Percentiles rank a stretch among this genome's conserved stretches.
Conservation (phyloP, 164 flowering plant genomes). For the Chimonanthus praecox region DNA sequence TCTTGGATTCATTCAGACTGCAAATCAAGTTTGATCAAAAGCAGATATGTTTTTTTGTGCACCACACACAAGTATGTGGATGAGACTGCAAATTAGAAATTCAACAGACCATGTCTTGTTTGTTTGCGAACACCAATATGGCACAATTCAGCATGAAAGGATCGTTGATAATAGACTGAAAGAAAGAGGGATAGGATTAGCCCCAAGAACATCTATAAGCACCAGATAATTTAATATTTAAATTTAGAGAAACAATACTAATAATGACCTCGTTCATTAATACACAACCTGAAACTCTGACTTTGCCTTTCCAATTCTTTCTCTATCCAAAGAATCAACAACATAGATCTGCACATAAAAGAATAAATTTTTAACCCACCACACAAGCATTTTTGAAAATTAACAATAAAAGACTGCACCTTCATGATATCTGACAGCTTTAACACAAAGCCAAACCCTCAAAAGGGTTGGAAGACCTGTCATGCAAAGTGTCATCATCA, state of each 20-base stretch:
- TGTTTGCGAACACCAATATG: constrained; percentile 95
- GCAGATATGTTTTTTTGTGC: no score
- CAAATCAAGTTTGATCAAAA: no score
- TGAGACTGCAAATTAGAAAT: background rate
- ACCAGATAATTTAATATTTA: background rate
- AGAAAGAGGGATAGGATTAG: background rate
- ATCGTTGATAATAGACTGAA: constrained; percentile 87
- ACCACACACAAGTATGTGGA: background rate
- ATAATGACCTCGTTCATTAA: background rate
- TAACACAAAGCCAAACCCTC: no score
- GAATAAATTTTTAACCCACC: background rate
- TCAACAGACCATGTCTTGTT: constrained; percentile 90
- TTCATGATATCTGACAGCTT: no score
- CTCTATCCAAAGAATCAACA: constrained; percentile 97
- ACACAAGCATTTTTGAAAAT: no score
- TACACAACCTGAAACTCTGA: constrained; percentile 80
- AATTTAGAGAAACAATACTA: background rate
- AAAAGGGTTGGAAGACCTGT: no score
- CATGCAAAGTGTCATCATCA: no score
- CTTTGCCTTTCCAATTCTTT: constrained; percentile 89
- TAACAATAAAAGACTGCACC: no score
- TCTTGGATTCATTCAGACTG: no score
- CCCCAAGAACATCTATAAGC: background rate
- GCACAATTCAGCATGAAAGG: constrained; percentile 95
- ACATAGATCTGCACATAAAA: constrained; percentile 75